Base-by-base conservation (phyloP, 148 eudicot genomes). In the Rheum nobile region DNA sequence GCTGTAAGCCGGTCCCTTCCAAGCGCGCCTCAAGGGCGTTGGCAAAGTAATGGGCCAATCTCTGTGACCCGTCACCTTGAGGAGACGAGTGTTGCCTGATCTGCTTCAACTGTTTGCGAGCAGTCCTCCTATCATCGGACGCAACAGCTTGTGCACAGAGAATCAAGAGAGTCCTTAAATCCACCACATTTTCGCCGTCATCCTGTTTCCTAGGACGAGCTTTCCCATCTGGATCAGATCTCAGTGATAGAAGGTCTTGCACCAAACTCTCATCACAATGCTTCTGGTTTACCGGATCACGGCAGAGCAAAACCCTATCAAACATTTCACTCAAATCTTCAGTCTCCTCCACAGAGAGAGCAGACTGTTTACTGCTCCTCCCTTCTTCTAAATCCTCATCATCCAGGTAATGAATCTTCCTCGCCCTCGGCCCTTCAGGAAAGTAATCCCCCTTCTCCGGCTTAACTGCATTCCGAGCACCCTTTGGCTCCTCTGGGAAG, bases 1-100 rank as follows among this genome's bases (percentile, higher is more conserved):
- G 67, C 61, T 78, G 71, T 31, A 76, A 78, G 29, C 81, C 81
- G 1, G 81, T 75, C n/a, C 84, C 81, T 16, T 78, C 78, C 50
- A 81, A 67, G 8, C 81, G 76, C 13, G 84, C 84, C 74, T 81
- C 79, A 8, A 78, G 84, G 16, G 78, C 84, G 52, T 77, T 75
- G 17, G 76, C 78, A 19, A 81, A 78, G 61, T 72, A 81, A 78
- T 71, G 68, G 2, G 84, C 79, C 21, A 78, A 37, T n/a, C 81
- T 72, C 42, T 78, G 84, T 2, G 73, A 37, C 47, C 76, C 79
- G 35, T 78, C 65, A 2, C 84, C 84, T 39, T 57, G 73, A 21
- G 47, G 74, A 8, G 81, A 78, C 72, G 81, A 72, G 57, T 81
- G 81, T 28, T 61, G 76, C 69, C 84, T 81, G 67, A 81, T 78